Evolutionary conservation across 805 yeast species (phyloP).

Genomic region (Saccharomycopsis capsularis): DNA sequence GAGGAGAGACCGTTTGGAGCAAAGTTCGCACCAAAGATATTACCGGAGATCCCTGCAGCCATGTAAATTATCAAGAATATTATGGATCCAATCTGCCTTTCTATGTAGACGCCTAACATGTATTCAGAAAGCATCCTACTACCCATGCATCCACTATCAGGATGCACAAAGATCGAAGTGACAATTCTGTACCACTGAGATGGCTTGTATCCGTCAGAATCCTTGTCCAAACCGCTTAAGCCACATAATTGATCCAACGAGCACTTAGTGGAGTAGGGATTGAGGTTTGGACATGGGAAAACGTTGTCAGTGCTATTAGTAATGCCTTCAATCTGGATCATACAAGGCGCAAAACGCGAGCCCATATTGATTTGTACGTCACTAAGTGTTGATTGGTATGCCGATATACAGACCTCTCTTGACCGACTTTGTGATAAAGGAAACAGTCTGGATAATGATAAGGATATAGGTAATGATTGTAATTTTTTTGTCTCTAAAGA

Average conservation of each 20-base stretch:
- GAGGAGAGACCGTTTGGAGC: constrained; percentile 60
- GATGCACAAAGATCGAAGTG: constrained; percentile 66
- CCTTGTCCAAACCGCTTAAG: constrained; percentile 37
- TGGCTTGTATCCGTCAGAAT: constrained; percentile 34
- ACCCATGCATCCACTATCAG: constrained; percentile 62
- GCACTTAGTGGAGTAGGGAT: constrained; percentile 48
- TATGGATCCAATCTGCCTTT: constrained; percentile 47
- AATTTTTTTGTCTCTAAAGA: constrained; percentile 19
- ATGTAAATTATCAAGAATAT: constrained; percentile 51
- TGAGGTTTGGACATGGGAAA: constrained; percentile 69
- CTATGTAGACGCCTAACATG: constrained; percentile 54
- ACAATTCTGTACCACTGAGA: constrained; percentile 65
- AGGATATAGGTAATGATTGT: constrained; percentile 25
- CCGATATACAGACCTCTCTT: constrained; percentile 55
- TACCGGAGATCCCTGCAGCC: constrained; percentile 59
- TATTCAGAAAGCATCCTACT: constrained; percentile 57
- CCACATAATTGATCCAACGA: constrained; percentile 54
- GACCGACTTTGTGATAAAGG: constrained; percentile 56
- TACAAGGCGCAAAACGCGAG: constrained; percentile 64
- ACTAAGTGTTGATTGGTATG: constrained; percentile 52
- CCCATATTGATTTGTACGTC: constrained; percentile 63
- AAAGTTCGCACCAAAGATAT: constrained; percentile 61
- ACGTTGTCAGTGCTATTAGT: constrained; percentile 39
- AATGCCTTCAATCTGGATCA: constrained; percentile 45
- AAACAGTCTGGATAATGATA: constrained; percentile 42